phyloP scores from a whole-genome alignment of 2,329 filamentous ascomycete genomes.

The Cladophialophora chaetospira region DNA sequence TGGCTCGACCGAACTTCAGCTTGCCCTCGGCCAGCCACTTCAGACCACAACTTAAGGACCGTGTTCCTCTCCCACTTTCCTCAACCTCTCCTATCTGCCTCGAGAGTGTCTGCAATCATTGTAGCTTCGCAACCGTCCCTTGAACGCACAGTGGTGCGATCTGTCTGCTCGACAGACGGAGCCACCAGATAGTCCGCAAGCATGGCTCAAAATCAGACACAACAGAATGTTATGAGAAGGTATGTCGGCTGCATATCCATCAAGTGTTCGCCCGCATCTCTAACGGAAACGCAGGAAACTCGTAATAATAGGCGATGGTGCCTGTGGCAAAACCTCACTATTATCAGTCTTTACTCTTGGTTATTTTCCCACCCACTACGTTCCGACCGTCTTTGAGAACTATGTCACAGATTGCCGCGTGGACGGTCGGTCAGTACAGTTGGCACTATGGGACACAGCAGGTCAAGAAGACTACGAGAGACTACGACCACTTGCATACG shows the following conservation, averaged over 20 bases:
- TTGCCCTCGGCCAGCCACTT: slow-evolving; percentile 12
- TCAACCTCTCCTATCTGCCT: slow-evolving; percentile 34
- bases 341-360: slow-evolving; percentile 96
- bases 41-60: slow-evolving; percentile 13
- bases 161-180: slow-evolving; percentile 31
- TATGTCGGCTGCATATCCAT: not conserved
- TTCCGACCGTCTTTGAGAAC: slow-evolving; percentile 98
- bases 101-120: slow-evolving; percentile 22
- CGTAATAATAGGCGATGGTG: slow-evolving; percentile 95
- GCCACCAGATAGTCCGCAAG: slow-evolving; percentile 17
- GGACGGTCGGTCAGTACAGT: slow-evolving; percentile 96
- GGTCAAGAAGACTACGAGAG: slow-evolving; percentile 99
- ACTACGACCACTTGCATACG: slow-evolving; percentile 89
- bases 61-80: slow-evolving; percentile 5
- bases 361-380: slow-evolving; percentile 86
- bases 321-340: slow-evolving; percentile 96
- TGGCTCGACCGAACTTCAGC: slow-evolving; percentile 16
- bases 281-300: slow-evolving; percentile 68
- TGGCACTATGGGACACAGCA: slow-evolving; percentile 98
- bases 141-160: slow-evolving; percentile 47
- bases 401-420: slow-evolving; percentile 99
- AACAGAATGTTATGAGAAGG: slow-evolving; percentile 66
- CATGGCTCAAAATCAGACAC: slow-evolving; percentile 50
- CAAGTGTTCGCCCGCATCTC: not conserved
- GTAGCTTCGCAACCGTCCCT: slow-evolving; percentile 33